Evolutionary conservation across 768 basidiomycete genomes (phyloP), one percentile per base, ranked within the genome.

Genomic region (Tricholoma sp.): DNA sequence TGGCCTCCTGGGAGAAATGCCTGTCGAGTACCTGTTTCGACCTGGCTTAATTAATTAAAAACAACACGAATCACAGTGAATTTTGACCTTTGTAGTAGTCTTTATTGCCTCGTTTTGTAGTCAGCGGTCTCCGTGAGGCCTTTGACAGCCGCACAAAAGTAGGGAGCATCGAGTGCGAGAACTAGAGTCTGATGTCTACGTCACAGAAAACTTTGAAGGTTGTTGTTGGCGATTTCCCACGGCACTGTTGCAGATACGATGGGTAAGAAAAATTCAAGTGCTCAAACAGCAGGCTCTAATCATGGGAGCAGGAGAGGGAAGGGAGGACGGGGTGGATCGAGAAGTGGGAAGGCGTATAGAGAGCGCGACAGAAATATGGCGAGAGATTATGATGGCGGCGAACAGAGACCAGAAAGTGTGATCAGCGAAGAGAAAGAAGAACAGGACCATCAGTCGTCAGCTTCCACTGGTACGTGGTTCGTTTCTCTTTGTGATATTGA

Each of bases 11-110:
- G 91, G 29, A 94, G 83, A 56, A 76, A 79, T 0, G 94, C 88
- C 68, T 93, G 92, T 37, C 94, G 75, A 18, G 87, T 94, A 36
- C 93, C 92, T 94, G 62, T 10, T 55, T 51, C 20, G 51, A 53
- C 20, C 24, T 24, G 24, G 49, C 41, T 18, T 9, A 29, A 20
- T 52, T n/a, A 34, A 37, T 12, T 28, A 48, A 18, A 24, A 13
- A 31, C 34, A 47, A 47, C 33, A 20, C 34, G 39, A 32, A 53
- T 44, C 18, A 31, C 20, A n/a, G 15, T 6, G 34, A 33, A 57
- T 36, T 60, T 72, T n/a, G 6, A 89, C 96, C 96, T 72, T 98
- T 98, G 80, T 97, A 98, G 68, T 80, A 98, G 67, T 99, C 93
- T 66, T 98, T 98, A 75, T 97, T 97, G 13, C 83, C 96, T 48